phyloP scores from a whole-genome alignment of 495 filamentous ascomycete species.

The Penicillium pulvis region DNA sequence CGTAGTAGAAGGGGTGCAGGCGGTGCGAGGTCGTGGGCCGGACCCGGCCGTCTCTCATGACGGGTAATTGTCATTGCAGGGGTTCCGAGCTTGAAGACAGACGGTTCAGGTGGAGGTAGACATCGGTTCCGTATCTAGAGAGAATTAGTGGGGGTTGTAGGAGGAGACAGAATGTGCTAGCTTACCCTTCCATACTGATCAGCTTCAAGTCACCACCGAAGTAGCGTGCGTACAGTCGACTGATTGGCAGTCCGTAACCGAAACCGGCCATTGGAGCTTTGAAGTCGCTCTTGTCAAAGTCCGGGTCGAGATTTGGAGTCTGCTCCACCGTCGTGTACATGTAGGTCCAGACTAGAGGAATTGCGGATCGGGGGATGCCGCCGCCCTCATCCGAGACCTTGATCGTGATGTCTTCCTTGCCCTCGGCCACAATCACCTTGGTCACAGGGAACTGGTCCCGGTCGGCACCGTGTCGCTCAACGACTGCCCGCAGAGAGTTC shows the following conservation, averaged over 20 bases:
- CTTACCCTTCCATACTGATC: conserved; percentile 99
- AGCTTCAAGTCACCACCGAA: conserved; percentile 96
- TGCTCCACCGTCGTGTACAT: conserved; percentile 99
- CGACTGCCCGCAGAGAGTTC: conserved; percentile 94
- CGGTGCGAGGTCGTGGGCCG: conserved; percentile 50
- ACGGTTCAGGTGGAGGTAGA: conserved; percentile 96
- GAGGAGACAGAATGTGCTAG: neutral
- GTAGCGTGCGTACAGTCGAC: conserved; percentile 90
- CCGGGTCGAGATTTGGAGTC: conserved; percentile 90
- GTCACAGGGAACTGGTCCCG: conserved; percentile 95
- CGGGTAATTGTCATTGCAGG: conserved; percentile 96
- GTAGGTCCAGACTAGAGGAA: conserved; percentile 98
- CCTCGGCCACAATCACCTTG: conserved; percentile 95
- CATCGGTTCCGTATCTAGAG: conserved; percentile 91
- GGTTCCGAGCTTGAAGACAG: conserved; percentile 94
- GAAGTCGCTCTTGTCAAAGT: conserved; percentile 99
- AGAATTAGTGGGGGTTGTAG: conserved; percentile 9
- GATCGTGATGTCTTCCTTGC: conserved; percentile 97
- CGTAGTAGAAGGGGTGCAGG: conserved; percentile 40
- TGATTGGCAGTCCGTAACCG: conserved; percentile 93
- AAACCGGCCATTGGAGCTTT: conserved; percentile 99
- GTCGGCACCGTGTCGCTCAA: conserved; percentile 92
- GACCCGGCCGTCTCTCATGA: conserved; percentile 77
- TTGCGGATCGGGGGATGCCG: conserved; percentile 86
- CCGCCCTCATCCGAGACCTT: conserved; percentile 97